Percentiles rank a stretch among this genome's conserved stretches.
Evolutionary conservation across 2,329 filamentous ascomycete genomes (phyloP).

Genomic region (Stenocarpella maydis): DNA sequence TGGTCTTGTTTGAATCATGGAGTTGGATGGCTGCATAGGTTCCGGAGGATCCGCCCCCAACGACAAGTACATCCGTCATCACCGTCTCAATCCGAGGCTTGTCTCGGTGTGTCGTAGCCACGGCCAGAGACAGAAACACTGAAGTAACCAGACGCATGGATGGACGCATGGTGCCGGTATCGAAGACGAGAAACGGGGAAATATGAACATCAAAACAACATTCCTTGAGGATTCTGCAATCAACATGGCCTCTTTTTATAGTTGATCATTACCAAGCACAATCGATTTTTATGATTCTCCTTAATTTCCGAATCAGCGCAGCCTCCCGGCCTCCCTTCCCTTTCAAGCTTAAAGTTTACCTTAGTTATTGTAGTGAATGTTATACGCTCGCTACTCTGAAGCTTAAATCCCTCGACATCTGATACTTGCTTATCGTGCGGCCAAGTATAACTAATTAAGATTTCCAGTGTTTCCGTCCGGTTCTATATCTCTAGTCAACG

Average conservation of each 20-base stretch:
- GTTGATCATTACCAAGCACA: neutral
- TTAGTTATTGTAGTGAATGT: neutral
- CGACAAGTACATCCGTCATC: neutral
- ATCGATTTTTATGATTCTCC: neutral
- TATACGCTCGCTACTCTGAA: neutral
- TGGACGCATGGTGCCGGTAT: neutral
- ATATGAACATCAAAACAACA: too few species aligned
- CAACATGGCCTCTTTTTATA: neutral
- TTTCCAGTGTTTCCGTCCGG: too few species aligned
- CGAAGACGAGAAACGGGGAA: neutral
- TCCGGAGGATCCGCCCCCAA: slow-evolving; percentile 8
- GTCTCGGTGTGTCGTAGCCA: neutral
- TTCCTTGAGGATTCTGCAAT: too few species aligned
- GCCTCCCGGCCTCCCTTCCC: neutral
- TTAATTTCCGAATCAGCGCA: neutral
- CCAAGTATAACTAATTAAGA: too few species aligned
- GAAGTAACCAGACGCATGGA: neutral
- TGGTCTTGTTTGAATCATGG: neutral
- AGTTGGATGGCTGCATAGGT: slow-evolving; percentile 10
- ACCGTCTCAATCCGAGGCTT: neutral
- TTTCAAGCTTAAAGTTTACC: slow-evolving; percentile 3
- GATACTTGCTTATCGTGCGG: neutral
- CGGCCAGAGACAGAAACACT: neutral
- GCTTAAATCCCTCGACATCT: neutral
- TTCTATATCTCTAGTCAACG: too few species aligned